Percentiles rank a stretch among this genome's conserved stretches.
phyloP scores from a whole-genome alignment of 257 asterid species.

The Solanum clarkiae region DNA sequence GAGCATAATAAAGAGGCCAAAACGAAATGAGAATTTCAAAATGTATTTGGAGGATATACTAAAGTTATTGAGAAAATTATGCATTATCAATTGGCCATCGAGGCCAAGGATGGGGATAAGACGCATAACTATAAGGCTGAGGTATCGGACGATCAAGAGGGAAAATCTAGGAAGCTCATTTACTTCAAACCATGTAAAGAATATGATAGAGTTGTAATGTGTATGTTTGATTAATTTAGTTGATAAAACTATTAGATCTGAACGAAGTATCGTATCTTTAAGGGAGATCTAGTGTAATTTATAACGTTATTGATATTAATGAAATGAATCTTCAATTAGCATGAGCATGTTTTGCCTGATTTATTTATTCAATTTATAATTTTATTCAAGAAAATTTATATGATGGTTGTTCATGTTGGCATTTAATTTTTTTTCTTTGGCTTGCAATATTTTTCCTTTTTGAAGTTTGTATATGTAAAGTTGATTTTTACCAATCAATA shows the following conservation, averaged over 20 bases:
- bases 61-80: conserved; percentile 10
- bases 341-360: too few relatives aligned
- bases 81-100: conserved; percentile 12
- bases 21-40: not conserved
- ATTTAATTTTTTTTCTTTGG: too few relatives aligned
- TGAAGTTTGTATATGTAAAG: too few relatives aligned
- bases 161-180: not conserved
- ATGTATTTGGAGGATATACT: conserved; percentile 2
- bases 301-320: not conserved
- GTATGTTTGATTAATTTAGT: not conserved
- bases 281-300: not conserved
- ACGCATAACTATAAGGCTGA: not conserved
- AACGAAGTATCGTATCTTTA: not conserved
- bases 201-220: too few relatives aligned
- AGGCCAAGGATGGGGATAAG: conserved; percentile 1
- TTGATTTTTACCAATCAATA: too few relatives aligned
- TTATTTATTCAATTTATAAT: too few relatives aligned
- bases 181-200: conserved; percentile 3
- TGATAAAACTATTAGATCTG: not conserved
- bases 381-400: too few relatives aligned
- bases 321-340: not conserved
- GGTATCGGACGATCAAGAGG: too few relatives aligned
- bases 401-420: too few relatives aligned
- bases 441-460: too few relatives aligned
- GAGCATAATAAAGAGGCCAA: conserved; percentile 17